phyloP scores from a whole-genome alignment of 805 yeast genomes.

The Teunomyces tritomae region DNA sequence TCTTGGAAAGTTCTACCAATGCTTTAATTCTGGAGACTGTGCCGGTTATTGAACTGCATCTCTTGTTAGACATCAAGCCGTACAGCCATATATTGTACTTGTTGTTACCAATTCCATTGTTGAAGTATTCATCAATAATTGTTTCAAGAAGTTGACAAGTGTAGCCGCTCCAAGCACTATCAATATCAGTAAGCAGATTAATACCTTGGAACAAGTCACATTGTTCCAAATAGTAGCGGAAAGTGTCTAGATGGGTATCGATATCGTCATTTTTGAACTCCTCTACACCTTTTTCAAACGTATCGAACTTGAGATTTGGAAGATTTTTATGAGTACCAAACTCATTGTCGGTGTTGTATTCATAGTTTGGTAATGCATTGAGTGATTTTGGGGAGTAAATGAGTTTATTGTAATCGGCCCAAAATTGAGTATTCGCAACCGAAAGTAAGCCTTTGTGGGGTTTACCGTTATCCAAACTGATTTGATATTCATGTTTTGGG shows the following conservation, averaged over 20 bases:
- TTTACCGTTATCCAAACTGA: constrained; percentile 52
- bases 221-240: constrained; percentile 65
- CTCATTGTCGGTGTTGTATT: background rate
- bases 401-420: constrained; percentile 79
- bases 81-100: constrained; percentile 38
- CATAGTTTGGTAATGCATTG: constrained; percentile 42
- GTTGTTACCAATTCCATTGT: constrained; percentile 28
- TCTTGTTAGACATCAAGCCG: constrained; percentile 40
- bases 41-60: constrained; percentile 12
- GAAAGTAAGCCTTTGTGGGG: constrained; percentile 28
- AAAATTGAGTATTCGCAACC: constrained; percentile 49
- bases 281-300: constrained; percentile 54
- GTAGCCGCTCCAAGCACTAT: constrained; percentile 85
- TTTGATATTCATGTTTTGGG: constrained; percentile 59
- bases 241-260: constrained; percentile 44
- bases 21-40: constrained; percentile 44
- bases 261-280: constrained; percentile 49
- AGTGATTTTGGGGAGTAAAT: constrained; percentile 62
- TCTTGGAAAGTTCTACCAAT: constrained; percentile 43
- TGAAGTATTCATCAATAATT: constrained; percentile 66
- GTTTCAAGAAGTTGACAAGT: constrained; percentile 48
- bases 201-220: constrained; percentile 76
- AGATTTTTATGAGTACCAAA: constrained; percentile 26
- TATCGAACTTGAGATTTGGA: constrained; percentile 41
- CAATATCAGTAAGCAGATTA: constrained; percentile 66